These are phyloP conservation scores for Neurospora crassa DNA, from an alignment of 2,329 filamentous ascomycete genomes.

Conservation along the genomic window DNA sequence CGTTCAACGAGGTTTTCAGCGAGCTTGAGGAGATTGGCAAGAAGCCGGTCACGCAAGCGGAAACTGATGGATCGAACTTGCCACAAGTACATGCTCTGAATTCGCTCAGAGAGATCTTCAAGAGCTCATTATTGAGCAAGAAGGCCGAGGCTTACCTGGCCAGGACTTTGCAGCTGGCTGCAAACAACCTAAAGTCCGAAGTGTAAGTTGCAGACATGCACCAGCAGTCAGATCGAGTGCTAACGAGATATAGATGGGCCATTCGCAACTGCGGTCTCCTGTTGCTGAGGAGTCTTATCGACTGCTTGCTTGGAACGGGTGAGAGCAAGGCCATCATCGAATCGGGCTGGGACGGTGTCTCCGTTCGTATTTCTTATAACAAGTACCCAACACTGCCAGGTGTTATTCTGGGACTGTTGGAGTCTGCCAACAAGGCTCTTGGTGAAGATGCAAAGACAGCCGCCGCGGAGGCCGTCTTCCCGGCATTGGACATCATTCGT, in stretches of 20 bases:
- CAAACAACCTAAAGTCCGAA: conserved; percentile 66
- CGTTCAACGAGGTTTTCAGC: conserved; percentile 55
- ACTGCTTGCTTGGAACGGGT: conserved; percentile 65
- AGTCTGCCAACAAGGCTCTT: conserved; percentile 37
- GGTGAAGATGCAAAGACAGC: conserved; percentile 24
- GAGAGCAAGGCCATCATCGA: conserved; percentile 57
- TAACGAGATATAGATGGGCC: conserved; percentile 56
- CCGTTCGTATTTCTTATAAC: conserved; percentile 58
- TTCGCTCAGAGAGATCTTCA: conserved; percentile 85
- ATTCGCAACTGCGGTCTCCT: conserved; percentile 90
- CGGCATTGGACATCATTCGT: conserved; percentile 71
- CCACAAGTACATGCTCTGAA: conserved; percentile 94
- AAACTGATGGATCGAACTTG: conserved; percentile 56
- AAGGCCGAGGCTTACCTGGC: conserved; percentile 67
- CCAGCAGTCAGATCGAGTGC: neutral
- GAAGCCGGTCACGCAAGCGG: conserved; percentile 40
- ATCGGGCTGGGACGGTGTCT: conserved; percentile 54
- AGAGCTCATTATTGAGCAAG: conserved; percentile 64
- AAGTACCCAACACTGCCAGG: conserved; percentile 56
- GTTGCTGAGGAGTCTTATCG: conserved; percentile 76
- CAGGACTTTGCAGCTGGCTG: conserved; percentile 67
- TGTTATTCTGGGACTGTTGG: conserved; percentile 54
- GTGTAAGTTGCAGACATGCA: conserved; percentile 41
- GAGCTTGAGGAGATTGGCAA: conserved; percentile 52
- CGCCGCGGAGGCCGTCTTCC: conserved; percentile 65